phyloP scores from a whole-genome alignment of 2,329 filamentous ascomycete species.

The Polychaeton citri region DNA sequence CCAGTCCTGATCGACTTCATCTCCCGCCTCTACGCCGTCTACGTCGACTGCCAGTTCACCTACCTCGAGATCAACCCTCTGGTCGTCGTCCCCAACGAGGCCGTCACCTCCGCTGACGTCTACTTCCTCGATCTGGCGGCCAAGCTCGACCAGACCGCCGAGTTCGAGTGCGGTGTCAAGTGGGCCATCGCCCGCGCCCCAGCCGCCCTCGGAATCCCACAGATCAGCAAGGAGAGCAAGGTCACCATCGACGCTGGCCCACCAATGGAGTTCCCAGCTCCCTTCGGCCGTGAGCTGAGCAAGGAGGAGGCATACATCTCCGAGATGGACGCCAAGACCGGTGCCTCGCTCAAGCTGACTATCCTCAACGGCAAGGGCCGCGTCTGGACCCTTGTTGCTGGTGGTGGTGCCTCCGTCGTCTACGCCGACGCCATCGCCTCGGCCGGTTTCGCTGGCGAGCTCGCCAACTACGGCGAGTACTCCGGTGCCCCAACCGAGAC shows the following conservation, averaged over 20 bases:
- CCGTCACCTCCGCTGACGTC: conserved; percentile 83
- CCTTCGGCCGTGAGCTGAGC: conserved; percentile 94
- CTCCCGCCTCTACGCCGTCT: conserved; percentile 92
- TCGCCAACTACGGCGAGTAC: conserved; percentile 99
- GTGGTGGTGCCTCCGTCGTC: conserved; percentile 98
- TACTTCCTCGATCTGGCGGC: conserved; percentile 97
- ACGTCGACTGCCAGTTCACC: conserved; percentile 99
- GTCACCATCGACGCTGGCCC: conserved; percentile 91
- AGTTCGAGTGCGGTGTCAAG: conserved; percentile 98
- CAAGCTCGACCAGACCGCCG: conserved; percentile 97
- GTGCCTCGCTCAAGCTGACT: conserved; percentile 95
- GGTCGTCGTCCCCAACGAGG: conserved; percentile 89
- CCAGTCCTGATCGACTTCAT: conserved; percentile 99
- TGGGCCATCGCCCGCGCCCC: conserved; percentile 94
- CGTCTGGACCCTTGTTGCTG: conserved; percentile 95
- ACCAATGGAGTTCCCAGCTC: conserved; percentile 97
- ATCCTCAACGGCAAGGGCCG: conserved; percentile 84
- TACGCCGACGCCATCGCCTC: conserved; percentile 98
- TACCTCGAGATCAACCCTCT: conserved; percentile 99
- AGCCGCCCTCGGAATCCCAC: conserved; percentile 71
- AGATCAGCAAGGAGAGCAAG: conserved; percentile 45
- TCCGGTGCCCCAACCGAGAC: conserved; percentile 97
- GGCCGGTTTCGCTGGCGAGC: conserved; percentile 83
- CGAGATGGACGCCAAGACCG: conserved; percentile 97
- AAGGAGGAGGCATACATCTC: conserved; percentile 99